Base-by-base conservation (phyloP, 2,329 filamentous ascomycete genomes). In the Claviceps capensis region DNA sequence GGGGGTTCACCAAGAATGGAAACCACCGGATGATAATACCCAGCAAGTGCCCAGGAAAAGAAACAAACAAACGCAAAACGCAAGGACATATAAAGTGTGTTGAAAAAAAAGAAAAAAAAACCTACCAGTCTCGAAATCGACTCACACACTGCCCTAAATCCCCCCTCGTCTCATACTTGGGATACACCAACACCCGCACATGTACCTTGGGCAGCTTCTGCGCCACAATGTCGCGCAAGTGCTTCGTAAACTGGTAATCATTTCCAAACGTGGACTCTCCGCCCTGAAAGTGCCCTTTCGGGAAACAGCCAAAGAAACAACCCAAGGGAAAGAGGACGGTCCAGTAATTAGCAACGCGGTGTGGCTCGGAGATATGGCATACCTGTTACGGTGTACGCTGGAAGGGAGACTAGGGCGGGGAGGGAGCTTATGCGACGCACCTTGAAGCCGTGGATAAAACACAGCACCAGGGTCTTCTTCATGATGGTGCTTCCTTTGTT, bases 381-480 rank as follows among this genome's bases (percentile, higher is more conserved):
- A 34, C 26, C 6, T 26, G 26, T 5, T 34, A 11, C 30, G 11
- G 30, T 34, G 9, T 30, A 34, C 30, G 30, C 9, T 34, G 30
- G 9, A 8, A 34, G 30, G 30, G 30, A 34, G 30, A 34, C 8
- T 30, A 30, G 26, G 26, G 26, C 26, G 26, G 26, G 26, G 43
- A 46, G 13, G 9, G 37, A 19, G 46, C 16, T 22, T 22, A 4
- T 19, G n/a, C 14, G 9, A 47, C 60, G 43, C 62, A 82, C 80
- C 77, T 93, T 88, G 78, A 94, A 94, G 64, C 88, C 88, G 67
- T 94, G 88, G 55, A 93, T 87, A 67, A 93, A 93, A 63, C 85
- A 86, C 54, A 94, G 71, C 41, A 94, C 69, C 40, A 94, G 69
- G 53, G 86, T 93, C 71, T 87, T 89, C 73, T 84, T 86, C 67